phyloP scores from a whole-genome alignment of 2,329 filamentous ascomycete genomes.

The Domatiomyces catenatus region DNA sequence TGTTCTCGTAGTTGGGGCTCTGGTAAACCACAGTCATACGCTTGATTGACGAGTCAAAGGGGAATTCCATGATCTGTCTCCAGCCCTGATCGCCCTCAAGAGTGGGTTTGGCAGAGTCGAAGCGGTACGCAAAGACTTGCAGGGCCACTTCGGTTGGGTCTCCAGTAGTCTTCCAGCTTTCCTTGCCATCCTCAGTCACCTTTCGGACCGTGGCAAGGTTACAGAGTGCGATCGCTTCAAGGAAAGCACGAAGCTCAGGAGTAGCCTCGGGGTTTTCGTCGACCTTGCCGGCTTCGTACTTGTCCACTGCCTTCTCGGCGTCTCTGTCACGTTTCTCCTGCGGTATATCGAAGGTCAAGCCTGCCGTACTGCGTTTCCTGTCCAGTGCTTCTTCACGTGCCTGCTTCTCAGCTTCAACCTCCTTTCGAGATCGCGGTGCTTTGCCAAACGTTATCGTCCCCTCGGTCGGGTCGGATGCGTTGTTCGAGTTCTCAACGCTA shows the following conservation, averaged over 20 bases:
- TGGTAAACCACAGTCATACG: conserved; percentile 50
- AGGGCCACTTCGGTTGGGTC: conserved; percentile 54
- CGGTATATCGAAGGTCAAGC: conserved; percentile 48
- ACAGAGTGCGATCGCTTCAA: conserved; percentile 40
- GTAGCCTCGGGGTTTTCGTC: conserved; percentile 26
- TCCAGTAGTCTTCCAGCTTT: conserved; percentile 42
- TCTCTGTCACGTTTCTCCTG: conserved; percentile 28
- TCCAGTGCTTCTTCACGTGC: conserved; percentile 36
- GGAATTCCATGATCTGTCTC: conserved; percentile 45
- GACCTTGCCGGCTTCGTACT: conserved; percentile 10
- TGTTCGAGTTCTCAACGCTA: conserved; percentile 36
- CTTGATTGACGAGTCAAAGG: conserved; percentile 51
- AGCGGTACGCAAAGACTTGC: conserved; percentile 49
- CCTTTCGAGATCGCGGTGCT: conserved; percentile 19
- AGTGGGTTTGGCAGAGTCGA: conserved; percentile 34
- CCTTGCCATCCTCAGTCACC: conserved; percentile 22
- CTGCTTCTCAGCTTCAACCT: conserved; percentile 21
- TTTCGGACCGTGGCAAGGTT: conserved; percentile 38
- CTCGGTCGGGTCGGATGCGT: conserved; percentile 41
- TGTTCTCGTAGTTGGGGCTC: conserved; percentile 17
- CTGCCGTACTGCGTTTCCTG: conserved; percentile 43
- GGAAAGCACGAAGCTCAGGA: conserved; percentile 34
- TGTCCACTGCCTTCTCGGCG: conserved; percentile 18
- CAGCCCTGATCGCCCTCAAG: conserved; percentile 29
- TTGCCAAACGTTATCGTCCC: conserved; percentile 30